Conservation (phyloP, 768 basidiomycete species). For the Amanita pseudoporphyria region DNA sequence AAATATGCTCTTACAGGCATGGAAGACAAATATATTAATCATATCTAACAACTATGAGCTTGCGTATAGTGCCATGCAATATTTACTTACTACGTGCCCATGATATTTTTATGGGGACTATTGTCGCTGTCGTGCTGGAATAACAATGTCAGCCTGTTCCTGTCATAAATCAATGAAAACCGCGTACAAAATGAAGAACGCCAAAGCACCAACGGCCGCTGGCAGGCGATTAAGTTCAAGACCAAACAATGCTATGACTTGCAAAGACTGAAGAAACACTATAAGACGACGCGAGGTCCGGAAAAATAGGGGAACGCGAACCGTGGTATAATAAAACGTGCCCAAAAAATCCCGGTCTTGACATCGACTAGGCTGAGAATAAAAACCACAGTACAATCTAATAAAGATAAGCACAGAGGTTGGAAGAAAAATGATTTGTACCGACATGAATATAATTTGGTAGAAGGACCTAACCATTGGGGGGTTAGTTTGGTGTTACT, state of each 20-base stretch:
- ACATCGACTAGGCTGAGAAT: conserved; percentile 20
- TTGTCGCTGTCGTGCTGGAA: conserved; percentile 25
- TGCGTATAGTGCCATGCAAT: not conserved
- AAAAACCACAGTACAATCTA: conserved; percentile 35
- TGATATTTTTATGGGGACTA: conserved; percentile 26
- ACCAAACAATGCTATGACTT: conserved; percentile 66
- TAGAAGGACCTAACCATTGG: conserved; percentile 40
- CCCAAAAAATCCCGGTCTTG: conserved; percentile 36
- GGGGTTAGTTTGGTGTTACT: no score
- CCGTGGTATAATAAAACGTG: conserved; percentile 39
- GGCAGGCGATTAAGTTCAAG: conserved; percentile 56
- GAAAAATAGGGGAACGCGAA: conserved; percentile 12
- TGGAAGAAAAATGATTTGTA: conserved; percentile 13
- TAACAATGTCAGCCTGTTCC: not conserved
- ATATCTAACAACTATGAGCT: conserved; percentile 28
- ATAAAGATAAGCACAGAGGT: not conserved
- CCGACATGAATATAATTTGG: conserved; percentile 45
- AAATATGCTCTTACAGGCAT: conserved; percentile 38
- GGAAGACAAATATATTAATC: conserved; percentile 70
- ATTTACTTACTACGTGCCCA: conserved; percentile 26
- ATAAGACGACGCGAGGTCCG: conserved; percentile 1
- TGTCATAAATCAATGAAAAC: not conserved
- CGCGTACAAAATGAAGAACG: conserved; percentile 45
- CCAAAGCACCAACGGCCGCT: conserved; percentile 46
- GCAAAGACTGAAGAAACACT: conserved; percentile 29